Evolutionary conservation across 805 yeast species (phyloP).

Genomic region (Sugiyamaella chiloensis): DNA sequence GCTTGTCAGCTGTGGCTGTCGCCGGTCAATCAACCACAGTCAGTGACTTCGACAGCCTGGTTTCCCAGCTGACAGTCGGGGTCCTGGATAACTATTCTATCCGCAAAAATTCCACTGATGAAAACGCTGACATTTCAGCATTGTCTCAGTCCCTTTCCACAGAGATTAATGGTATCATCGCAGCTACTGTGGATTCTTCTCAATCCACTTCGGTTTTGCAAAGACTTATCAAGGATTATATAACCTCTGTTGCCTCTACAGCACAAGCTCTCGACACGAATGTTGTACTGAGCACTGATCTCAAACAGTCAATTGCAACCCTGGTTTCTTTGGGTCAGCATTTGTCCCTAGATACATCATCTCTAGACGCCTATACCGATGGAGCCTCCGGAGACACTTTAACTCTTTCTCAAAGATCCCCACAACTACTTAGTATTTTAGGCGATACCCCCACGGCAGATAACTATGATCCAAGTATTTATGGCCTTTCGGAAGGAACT

Average conservation of each 20-base stretch:
- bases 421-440: neutral
- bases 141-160: neutral
- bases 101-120: neutral
- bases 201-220: neutral
- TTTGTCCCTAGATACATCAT: neutral
- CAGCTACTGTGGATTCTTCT: neutral
- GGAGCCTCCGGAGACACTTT: too few species aligned
- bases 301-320: neutral
- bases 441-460: neutral
- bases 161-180: neutral
- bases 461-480: neutral
- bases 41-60: neutral
- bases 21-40: neutral
- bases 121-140: neutral
- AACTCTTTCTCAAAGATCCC: neutral
- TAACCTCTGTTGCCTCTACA: neutral
- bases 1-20: neutral
- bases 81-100: neutral
- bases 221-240: neutral
- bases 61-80: neutral
- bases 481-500: constrained; percentile 11
- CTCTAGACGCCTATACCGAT: neutral
- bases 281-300: neutral
- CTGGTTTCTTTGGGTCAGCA: neutral
- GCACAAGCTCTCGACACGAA: neutral